Evolutionary conservation across 805 yeast species (phyloP), one percentile per base, ranked within the genome.

Genomic region (Myxozyma geophila): DNA sequence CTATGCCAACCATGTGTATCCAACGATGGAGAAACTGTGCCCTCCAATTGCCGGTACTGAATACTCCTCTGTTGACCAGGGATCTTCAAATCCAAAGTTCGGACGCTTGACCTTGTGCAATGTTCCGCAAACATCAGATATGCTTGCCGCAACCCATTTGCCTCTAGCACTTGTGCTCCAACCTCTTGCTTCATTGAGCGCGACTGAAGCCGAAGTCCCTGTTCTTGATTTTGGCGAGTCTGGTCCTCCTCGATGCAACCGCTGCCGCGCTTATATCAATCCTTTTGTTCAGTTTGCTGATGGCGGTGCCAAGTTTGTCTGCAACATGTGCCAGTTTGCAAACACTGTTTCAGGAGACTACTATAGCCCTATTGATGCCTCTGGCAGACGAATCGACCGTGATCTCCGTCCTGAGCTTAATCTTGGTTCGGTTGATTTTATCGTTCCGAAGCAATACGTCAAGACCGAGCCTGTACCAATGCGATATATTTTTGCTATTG

Each of bases 201-300:
- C 76, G 7, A 74, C 79, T 0, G 83, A 82, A 55, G 53, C 50
- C 21, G 54, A 82, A 15, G 83, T 92, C 1, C 96, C 96, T 0
- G 80, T 82, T 4, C 86, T 87, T 5, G 92, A 90, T 72, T 83
- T 84, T 78, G 76, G 80, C 28, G 72, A 72, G 7, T 73, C 79
- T 47, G 90, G 91, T 0, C 96, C 97, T 0, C 87, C 96, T 40
- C 83, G 99, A 70, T 95, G 99, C 77, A 83, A 85, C 69, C 87
- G 98, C 66, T 95, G 99, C 77, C 84, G 97, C 60, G 85, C 97
- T 0, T 95, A 92, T 75, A 81, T 92, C 66, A 95, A 93, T 74
- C 96, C 98, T 2, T 83, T 86, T 19, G 88, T 89, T 86, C 86
- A 83, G 65, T 86, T 85, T 68, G 78, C 81, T 58, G 81, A 84